Percentiles rank a stretch among this genome's conserved stretches.
Conservation (phyloP, 495 filamentous ascomycete genomes). For the Podospora anserina region DNA sequence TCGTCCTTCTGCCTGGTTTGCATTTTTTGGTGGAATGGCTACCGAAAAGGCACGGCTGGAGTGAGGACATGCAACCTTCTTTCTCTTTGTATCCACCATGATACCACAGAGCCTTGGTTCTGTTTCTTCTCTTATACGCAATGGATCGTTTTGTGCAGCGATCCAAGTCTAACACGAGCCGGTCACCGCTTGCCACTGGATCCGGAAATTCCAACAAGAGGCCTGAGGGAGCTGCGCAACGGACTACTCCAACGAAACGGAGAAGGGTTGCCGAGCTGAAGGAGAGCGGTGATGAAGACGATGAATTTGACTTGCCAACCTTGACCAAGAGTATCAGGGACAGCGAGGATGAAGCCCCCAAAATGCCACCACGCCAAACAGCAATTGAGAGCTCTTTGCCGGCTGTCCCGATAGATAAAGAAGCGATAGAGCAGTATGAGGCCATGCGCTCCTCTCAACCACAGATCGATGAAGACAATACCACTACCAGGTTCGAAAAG, state of each 20-base stretch:
- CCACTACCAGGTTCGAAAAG: constrained; percentile 34
- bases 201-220: constrained; percentile 15
- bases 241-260: background rate
- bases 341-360: constrained; percentile 17
- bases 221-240: background rate
- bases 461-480: constrained; percentile 34
- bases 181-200: constrained; percentile 5
- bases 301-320: background rate
- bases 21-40: background rate
- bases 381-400: constrained; percentile 78
- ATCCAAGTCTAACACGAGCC: constrained; percentile 11
- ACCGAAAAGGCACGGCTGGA: background rate
- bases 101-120: background rate
- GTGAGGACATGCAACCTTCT: background rate
- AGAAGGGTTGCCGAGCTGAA: constrained; percentile 30
- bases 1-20: background rate
- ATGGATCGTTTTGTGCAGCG: constrained; percentile 36
- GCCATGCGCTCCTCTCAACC: constrained; percentile 46
- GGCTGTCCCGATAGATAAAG: constrained; percentile 59
- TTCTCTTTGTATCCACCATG: background rate
- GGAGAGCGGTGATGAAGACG: constrained; percentile 22
- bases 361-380: constrained; percentile 40
- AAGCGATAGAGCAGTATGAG: constrained; percentile 82
- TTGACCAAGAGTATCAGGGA: constrained; percentile 21
- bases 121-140: background rate